phyloP scores from a whole-genome alignment of 2,329 filamentous ascomycete genomes.

The Aspergillus fischeri region DNA sequence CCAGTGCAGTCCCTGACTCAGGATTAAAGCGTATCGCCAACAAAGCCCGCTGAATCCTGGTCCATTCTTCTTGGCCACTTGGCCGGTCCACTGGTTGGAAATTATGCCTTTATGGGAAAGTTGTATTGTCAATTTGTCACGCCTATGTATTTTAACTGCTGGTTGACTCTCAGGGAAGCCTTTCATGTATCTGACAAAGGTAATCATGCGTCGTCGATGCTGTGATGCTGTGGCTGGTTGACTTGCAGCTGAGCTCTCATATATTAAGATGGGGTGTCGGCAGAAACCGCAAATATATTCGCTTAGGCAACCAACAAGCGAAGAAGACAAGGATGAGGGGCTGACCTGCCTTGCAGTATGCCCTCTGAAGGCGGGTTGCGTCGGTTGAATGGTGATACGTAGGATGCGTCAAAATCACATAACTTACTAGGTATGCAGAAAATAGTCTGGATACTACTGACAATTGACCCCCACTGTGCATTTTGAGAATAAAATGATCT shows the following conservation, averaged over 20 bases:
- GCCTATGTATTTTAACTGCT: neutral
- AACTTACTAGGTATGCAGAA: neutral
- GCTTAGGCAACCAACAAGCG: neutral
- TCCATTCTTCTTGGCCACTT: constrained; percentile 21
- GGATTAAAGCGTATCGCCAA: constrained; percentile 35
- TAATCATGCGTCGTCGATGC: neutral
- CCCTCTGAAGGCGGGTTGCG: neutral
- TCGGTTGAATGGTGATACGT: neutral
- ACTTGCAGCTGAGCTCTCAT: neutral
- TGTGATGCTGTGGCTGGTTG: neutral
- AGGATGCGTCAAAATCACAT: neutral
- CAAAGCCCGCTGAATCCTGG: constrained; percentile 24
- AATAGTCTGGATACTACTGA: neutral
- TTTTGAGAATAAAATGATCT: neutral
- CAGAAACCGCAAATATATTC: neutral
- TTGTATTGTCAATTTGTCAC: neutral
- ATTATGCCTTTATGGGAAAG: neutral
- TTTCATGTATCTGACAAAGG: neutral
- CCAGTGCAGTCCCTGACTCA: constrained; percentile 4
- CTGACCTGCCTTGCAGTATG: neutral
- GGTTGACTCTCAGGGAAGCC: neutral
- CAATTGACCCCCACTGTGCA: neutral
- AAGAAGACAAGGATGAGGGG: neutral
- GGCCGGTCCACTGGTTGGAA: constrained; percentile 13
- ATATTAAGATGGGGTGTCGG: neutral